phyloP scores from a whole-genome alignment of 306 rosid genomes.

The Pyrus communis region DNA sequence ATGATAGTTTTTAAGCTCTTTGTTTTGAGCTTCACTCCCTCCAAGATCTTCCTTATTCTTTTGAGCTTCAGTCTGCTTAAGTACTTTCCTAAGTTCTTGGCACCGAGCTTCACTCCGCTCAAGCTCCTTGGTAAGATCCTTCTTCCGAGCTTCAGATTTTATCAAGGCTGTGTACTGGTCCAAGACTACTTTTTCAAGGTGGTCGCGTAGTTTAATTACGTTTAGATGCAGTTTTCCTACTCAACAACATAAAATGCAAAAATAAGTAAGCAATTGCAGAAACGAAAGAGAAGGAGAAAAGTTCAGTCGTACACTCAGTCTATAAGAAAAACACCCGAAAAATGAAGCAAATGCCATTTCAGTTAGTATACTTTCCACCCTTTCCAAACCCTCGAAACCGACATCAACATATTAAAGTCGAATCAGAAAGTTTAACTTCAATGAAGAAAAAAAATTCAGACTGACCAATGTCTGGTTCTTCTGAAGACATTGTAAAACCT shows the following conservation, averaged over 20 bases:
- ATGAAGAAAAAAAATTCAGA: neutral
- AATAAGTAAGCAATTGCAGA: neutral
- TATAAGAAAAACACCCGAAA: no score
- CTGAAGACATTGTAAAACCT: neutral
- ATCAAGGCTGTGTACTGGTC: slow-evolving; percentile 36
- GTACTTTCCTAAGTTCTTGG: no score
- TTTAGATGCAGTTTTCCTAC: slow-evolving; percentile 31
- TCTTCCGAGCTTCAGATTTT: neutral
- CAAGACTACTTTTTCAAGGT: slow-evolving; percentile 18
- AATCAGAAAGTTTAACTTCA: neutral
- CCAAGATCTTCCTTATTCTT: no score
- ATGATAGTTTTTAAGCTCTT: no score
- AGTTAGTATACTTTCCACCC: neutral
- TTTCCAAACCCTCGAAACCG: neutral
- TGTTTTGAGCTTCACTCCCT: no score
- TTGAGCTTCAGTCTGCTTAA: no score
- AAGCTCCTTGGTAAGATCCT: neutral
- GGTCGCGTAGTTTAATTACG: slow-evolving; percentile 2
- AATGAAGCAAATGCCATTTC: neutral
- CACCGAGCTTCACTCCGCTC: neutral
- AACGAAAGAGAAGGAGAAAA: no score
- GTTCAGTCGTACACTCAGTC: no score
- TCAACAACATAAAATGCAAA: slow-evolving; percentile 22
- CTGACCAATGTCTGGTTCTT: neutral
- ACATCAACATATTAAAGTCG: neutral